Evolutionary conservation across 177 flowering plant genomes (phyloP).

Genomic region (Tripterygium wilfordii): DNA sequence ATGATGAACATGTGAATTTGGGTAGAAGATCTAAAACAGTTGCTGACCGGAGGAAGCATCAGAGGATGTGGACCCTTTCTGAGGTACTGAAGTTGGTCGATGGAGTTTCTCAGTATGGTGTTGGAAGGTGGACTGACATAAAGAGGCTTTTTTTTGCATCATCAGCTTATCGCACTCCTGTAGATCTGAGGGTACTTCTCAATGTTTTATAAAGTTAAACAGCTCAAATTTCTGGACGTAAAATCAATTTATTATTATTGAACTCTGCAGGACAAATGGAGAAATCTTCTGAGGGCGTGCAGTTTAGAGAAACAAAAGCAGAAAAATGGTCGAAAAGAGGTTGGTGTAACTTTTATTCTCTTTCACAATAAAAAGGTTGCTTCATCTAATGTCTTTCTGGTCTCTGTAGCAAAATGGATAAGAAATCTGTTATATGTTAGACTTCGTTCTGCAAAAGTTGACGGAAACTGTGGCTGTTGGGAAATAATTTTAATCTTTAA

Average conservation of each 20-base stretch:
- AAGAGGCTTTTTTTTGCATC: constrained; percentile 59
- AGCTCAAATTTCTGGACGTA: background rate
- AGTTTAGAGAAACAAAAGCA: constrained; percentile 27
- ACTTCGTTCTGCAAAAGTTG: no score
- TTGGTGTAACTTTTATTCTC: constrained; percentile 14
- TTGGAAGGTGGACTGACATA: constrained; percentile 80
- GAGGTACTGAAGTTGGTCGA: constrained; percentile 76
- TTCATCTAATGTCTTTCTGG: no score
- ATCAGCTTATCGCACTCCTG: constrained; percentile 68
- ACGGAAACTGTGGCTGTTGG: no score
- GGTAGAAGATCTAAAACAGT: constrained; percentile 19
- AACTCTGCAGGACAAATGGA: constrained; percentile 79
- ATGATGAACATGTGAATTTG: constrained; percentile 29
- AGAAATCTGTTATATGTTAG: no score
- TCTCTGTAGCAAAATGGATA: no score
- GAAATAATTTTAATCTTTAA: background rate
- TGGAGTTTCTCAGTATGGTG: constrained; percentile 75
- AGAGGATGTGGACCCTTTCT: constrained; percentile 64
- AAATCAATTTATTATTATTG: background rate
- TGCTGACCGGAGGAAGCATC: constrained; percentile 54
- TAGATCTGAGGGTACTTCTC: constrained; percentile 76
- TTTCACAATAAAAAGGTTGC: no score
- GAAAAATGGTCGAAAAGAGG: constrained; percentile 43
- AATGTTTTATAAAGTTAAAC: background rate
- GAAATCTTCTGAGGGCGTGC: constrained; percentile 80